A percentile compares a stretch with the other conserved stretches of the same genome.
Conservation (phyloP, 129 eudicot species). For the Apium graveolens region DNA sequence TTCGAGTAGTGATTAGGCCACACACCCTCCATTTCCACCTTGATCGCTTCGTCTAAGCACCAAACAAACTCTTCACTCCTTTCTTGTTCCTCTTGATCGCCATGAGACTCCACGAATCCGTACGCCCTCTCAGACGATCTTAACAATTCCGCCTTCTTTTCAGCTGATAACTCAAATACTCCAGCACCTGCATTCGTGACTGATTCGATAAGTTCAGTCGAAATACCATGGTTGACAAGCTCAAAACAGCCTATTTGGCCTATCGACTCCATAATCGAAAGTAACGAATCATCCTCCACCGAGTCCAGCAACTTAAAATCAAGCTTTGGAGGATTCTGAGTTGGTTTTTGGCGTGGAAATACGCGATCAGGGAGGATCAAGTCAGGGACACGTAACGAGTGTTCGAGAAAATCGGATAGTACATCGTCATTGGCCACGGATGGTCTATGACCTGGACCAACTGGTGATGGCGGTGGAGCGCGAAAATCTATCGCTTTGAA, state of each 20-base stretch:
- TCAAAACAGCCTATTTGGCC: conserved; percentile 54
- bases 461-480: conserved; percentile 84
- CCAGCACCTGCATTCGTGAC: conserved; percentile 26
- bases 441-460: conserved; percentile 52
- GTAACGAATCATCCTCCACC: neutral
- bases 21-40: conserved; percentile 48
- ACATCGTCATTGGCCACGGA: conserved; percentile 53
- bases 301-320: conserved; percentile 26
- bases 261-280: conserved; percentile 17
- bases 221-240: conserved; percentile 56
- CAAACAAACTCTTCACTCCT: conserved; percentile 66
- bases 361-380: conserved; percentile 55
- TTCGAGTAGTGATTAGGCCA: conserved; percentile 53
- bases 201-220: conserved; percentile 26
- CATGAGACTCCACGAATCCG: conserved; percentile 58
- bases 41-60: conserved; percentile 40
- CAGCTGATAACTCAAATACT: conserved; percentile 35
- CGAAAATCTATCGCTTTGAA: conserved; percentile 39
- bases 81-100: conserved; percentile 39
- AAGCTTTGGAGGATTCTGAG: conserved; percentile 34
- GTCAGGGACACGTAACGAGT: conserved; percentile 62
- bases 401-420: conserved; percentile 47
- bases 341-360: conserved; percentile 51
- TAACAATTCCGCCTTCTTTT: conserved; percentile 35
- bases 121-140: conserved; percentile 38